Evolutionary conservation across 2,329 filamentous ascomycete species (phyloP).

Genomic region (Neopestalotiopsis clavispora): DNA sequence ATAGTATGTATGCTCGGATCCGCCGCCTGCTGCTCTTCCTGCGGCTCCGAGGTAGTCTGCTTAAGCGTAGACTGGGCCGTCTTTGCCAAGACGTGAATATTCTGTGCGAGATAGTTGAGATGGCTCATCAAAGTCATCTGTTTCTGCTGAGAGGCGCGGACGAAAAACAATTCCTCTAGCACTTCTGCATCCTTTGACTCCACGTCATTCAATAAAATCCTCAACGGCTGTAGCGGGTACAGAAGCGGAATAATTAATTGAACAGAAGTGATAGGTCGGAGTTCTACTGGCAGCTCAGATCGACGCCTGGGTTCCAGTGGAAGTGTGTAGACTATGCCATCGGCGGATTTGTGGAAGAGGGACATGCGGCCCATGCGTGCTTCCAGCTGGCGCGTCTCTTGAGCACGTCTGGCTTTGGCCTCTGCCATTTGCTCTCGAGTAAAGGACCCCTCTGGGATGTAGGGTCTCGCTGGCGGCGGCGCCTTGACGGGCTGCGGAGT

Average conservation of each 20-base stretch:
- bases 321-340: slow-evolving; percentile 73
- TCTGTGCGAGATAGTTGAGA: slow-evolving; percentile 75
- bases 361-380: slow-evolving; percentile 72
- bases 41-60: slow-evolving; percentile 22
- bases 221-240: slow-evolving; percentile 73
- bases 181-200: slow-evolving; percentile 63
- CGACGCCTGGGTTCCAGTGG: slow-evolving; percentile 70
- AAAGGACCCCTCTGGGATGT: slow-evolving; percentile 53
- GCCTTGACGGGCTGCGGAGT: slow-evolving; percentile 19
- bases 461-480: slow-evolving; percentile 31
- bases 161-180: slow-evolving; percentile 68
- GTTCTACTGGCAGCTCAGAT: slow-evolving; percentile 61
- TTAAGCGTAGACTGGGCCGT: slow-evolving; percentile 42
- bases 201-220: slow-evolving; percentile 69
- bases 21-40: slow-evolving; percentile 20
- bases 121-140: slow-evolving; percentile 73
- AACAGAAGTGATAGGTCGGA: slow-evolving; percentile 67
- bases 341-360: slow-evolving; percentile 69
- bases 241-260: slow-evolving; percentile 72
- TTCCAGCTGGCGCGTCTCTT: slow-evolving; percentile 75
- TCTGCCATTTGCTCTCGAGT: slow-evolving; percentile 63
- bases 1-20: slow-evolving; percentile 23
- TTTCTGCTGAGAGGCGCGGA: slow-evolving; percentile 59
- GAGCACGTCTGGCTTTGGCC: slow-evolving; percentile 66
- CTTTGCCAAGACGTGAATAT: slow-evolving; percentile 70